Evolutionary conservation across 2,329 filamentous ascomycete species (phyloP).

Genomic region (Raffaelea deltoideospora): DNA sequence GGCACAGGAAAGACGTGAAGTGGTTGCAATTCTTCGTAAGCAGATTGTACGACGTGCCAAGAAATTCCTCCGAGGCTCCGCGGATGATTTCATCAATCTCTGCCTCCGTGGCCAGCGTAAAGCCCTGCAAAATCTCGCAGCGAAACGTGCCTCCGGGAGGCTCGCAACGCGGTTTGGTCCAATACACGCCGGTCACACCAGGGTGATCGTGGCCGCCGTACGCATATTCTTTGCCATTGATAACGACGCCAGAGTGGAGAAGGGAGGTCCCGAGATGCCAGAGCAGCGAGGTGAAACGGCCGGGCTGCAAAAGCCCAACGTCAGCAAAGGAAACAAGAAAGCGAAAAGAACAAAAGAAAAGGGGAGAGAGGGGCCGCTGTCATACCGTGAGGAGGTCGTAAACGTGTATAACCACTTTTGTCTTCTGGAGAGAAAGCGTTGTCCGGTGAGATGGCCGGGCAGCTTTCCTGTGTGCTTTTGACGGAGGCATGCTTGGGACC

Average conservation of each 20-base stretch:
- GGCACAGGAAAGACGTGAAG: conserved; percentile 64
- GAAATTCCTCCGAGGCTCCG: conserved; percentile 54
- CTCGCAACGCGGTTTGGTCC: conserved; percentile 55
- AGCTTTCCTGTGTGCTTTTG: conserved; percentile 23
- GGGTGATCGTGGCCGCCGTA: conserved; percentile 67
- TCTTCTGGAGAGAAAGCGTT: conserved; percentile 55
- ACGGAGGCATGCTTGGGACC: too few species aligned
- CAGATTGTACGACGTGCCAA: conserved; percentile 65
- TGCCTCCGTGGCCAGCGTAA: conserved; percentile 50
- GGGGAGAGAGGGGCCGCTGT: background rate
- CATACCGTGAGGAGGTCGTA: conserved; percentile 61
- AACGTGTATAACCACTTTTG: conserved; percentile 60
- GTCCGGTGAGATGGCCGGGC: conserved; percentile 37
- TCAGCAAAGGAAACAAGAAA: conserved; percentile 1
- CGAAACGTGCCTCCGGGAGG: conserved; percentile 68
- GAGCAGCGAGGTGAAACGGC: conserved; percentile 57
- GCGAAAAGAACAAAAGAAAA: background rate
- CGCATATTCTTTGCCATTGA: conserved; percentile 67
- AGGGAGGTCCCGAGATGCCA: conserved; percentile 68
- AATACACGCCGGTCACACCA: conserved; percentile 66
- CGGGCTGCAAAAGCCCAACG: conserved; percentile 38
- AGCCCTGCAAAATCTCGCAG: conserved; percentile 62
- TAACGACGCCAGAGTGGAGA: conserved; percentile 70
- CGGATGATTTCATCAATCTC: conserved; percentile 60
- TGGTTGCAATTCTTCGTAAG: conserved; percentile 81